Conservation (phyloP, 2,329 filamentous ascomycete genomes). For the Aureobasidium melanogenum region DNA sequence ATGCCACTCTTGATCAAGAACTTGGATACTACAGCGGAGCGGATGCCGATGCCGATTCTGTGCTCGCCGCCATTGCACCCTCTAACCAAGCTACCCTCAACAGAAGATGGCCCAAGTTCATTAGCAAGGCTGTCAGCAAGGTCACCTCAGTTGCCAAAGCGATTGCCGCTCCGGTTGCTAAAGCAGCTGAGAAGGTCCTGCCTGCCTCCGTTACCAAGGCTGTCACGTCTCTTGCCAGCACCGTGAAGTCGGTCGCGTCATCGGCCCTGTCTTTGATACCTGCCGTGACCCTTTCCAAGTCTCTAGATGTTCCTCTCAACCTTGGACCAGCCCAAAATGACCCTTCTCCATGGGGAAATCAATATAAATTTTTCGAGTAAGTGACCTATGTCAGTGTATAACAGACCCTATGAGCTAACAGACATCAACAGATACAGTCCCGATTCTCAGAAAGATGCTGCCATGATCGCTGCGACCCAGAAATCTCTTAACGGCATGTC, state of each 20-base stretch:
- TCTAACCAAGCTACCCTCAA: background rate
- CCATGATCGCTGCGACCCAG: constrained; percentile 2
- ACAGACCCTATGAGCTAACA: background rate
- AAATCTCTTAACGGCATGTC: constrained; percentile 10
- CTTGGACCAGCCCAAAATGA: constrained; percentile 5
- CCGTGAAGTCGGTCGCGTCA: background rate
- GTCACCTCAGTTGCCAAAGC: background rate
- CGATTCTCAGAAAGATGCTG: background rate
- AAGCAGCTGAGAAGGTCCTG: background rate
- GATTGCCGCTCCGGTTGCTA: background rate
- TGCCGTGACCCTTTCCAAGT: constrained; percentile 10
- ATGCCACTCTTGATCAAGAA: constrained; percentile 11
- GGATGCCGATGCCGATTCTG: background rate
- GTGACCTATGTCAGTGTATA: background rate
- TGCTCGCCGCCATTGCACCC: constrained; percentile 5
- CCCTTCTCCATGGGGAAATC: constrained; percentile 12
- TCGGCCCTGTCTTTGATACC: constrained; percentile 8
- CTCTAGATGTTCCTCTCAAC: constrained; percentile 7
- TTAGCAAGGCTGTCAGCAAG: background rate
- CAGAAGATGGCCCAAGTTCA: background rate
- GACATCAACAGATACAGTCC: background rate
- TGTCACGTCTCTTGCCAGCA: background rate
- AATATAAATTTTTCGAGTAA: constrained; percentile 12
- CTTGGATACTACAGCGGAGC: constrained; percentile 12
- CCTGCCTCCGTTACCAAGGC: background rate